A percentile compares a stretch with the other conserved stretches of the same genome.
phyloP scores from a whole-genome alignment of 2,329 filamentous ascomycete species.

The Epichloe gansuensis region DNA sequence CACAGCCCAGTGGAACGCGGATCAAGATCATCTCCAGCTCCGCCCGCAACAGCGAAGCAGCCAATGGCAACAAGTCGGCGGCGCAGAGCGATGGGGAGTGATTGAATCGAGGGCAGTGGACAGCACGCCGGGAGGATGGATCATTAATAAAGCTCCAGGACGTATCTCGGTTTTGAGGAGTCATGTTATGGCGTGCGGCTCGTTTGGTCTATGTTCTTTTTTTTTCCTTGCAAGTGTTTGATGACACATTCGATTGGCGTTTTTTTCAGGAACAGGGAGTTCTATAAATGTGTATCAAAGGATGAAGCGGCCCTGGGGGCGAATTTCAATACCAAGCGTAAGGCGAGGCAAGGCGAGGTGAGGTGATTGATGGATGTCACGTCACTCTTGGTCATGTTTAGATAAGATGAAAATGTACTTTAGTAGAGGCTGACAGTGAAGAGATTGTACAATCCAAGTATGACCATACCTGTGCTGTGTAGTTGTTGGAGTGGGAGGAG shows the following conservation, averaged over 20 bases:
- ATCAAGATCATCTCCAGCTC: constrained; percentile 55
- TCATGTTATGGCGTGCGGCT: no score
- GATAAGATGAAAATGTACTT: constrained; percentile 26
- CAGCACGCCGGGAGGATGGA: background rate
- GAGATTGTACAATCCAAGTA: constrained; percentile 2
- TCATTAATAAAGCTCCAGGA: background rate
- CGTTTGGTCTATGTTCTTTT: background rate
- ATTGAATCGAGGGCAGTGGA: constrained; percentile 3
- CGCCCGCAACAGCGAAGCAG: constrained; percentile 17
- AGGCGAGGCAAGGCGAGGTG: background rate
- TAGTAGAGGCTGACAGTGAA: constrained; percentile 27
- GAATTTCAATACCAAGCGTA: constrained; percentile 17
- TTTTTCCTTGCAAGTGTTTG: constrained; percentile 6
- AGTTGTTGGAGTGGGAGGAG: no score
- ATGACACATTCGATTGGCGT: constrained; percentile 15
- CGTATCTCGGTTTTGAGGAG: background rate
- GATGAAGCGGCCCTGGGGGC: constrained; percentile 9
- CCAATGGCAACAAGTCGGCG: constrained; percentile 27
- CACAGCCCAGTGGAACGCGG: constrained; percentile 48
- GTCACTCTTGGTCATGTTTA: constrained; percentile 15
- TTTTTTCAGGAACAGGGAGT: constrained; percentile 10
- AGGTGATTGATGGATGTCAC: no score
- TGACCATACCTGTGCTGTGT: background rate
- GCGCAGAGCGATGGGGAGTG: constrained; percentile 43
- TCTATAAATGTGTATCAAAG: constrained; percentile 12